phyloP scores from a whole-genome alignment of 208 protist species.

The Kentomonas sorsogonicus region DNA sequence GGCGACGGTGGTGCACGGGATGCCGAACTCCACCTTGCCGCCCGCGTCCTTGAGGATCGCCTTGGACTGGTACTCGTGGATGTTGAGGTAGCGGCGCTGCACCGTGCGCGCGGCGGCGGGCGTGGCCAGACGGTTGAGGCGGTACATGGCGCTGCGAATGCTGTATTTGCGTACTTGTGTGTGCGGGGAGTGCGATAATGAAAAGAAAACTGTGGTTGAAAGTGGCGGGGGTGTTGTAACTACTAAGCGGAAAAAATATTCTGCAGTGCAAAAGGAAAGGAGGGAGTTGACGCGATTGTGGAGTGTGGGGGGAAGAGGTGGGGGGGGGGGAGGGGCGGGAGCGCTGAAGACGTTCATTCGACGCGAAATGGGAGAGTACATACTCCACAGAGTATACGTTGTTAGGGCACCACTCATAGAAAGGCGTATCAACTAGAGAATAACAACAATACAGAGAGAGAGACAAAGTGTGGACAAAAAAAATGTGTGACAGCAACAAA shows the following conservation, averaged over 20 bases:
- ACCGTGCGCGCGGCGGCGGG: conserved; percentile 32
- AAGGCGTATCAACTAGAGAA: neutral
- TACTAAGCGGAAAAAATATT: conserved; percentile 6
- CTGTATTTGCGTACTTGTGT: neutral
- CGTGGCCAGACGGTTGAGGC: conserved; percentile 59
- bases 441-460: neutral
- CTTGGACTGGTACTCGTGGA: conserved; percentile 93
- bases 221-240: conserved; percentile 7
- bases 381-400: neutral
- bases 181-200: no score
- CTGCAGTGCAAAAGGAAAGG: conserved; percentile 1
- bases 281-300: neutral
- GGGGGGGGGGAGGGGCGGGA: no score
- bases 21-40: conserved; percentile 89
- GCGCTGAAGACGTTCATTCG: no score
- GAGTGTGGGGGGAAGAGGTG: conserved; percentile 5
- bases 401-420: neutral
- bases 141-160: conserved; percentile 45
- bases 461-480: neutral
- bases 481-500: conserved; percentile 2
- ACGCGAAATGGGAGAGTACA: conserved; percentile 9
- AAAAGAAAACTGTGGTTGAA: conserved; percentile 3
- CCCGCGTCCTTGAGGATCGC: conserved; percentile 84
- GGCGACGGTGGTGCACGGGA: conserved; percentile 76
- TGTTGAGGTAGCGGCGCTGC: conserved; percentile 88